These are phyloP conservation scores for Plasmodium billcollinsi DNA, from an alignment of 169 alveolate species.

Conservation along the genomic window DNA sequence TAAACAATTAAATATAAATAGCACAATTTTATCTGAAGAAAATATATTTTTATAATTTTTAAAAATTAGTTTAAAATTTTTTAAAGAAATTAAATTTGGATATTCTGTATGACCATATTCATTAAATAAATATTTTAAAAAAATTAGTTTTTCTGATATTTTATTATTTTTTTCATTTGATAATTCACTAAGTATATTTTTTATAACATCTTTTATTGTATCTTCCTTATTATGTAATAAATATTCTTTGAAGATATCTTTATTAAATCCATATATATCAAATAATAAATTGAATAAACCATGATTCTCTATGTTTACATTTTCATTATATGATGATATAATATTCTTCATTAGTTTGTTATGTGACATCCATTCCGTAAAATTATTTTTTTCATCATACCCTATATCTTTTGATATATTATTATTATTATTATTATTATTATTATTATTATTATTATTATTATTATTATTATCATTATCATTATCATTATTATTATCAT, in stretches of 20 bases:
- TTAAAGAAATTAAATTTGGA: slow-evolving; percentile 55
- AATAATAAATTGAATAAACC: slow-evolving; percentile 33
- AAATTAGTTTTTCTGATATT: slow-evolving; percentile 32
- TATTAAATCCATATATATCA: slow-evolving; percentile 45
- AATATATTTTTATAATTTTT: slow-evolving; percentile 74
- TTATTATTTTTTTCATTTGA: slow-evolving; percentile 6
- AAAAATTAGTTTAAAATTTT: slow-evolving; percentile 37
- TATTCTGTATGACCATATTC: slow-evolving; percentile 60
- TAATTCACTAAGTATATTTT: slow-evolving; percentile 2
- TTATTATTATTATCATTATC: no score
- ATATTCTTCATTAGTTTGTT: slow-evolving; percentile 47
- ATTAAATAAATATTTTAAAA: slow-evolving; percentile 57
- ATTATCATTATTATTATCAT: no score
- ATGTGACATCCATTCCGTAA: slow-evolving; percentile 54
- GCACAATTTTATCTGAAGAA: slow-evolving; percentile 75
- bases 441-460: no score
- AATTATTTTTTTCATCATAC: neutral
- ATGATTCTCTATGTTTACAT: slow-evolving; percentile 16
- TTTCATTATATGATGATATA: slow-evolving; percentile 39
- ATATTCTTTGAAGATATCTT: slow-evolving; percentile 1
- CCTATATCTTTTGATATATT: no score
- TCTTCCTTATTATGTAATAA: neutral
- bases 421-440: no score
- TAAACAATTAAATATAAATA: slow-evolving; percentile 82
- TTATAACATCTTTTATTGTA: slow-evolving; percentile 14